phyloP scores from a whole-genome alignment of 495 filamentous ascomycete species.

The Xylaria intraflava region DNA sequence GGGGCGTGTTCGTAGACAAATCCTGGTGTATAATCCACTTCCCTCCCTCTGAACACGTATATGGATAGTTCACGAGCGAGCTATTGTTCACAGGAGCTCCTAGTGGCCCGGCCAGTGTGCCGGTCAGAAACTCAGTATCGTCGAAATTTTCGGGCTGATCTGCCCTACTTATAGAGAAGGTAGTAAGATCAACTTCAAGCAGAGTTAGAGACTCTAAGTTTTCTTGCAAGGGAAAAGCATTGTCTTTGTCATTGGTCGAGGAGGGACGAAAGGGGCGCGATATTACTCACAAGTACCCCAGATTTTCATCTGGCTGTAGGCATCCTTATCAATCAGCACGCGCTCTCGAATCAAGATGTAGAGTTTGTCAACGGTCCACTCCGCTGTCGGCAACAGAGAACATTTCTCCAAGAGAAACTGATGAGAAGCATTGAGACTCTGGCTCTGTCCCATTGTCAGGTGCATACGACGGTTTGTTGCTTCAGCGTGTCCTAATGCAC shows the following conservation, averaged over 20 bases:
- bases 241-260: not conserved
- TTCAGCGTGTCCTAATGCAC: slow-evolving; percentile 15
- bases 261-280: slow-evolving; percentile 20
- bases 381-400: slow-evolving; percentile 26
- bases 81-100: not conserved
- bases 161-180: slow-evolving; percentile 2
- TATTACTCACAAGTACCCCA: slow-evolving; percentile 44
- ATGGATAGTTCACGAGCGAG: slow-evolving; percentile 9
- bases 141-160: not conserved
- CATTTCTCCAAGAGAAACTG: slow-evolving; percentile 42
- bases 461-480: slow-evolving; percentile 31
- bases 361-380: slow-evolving; percentile 39
- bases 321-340: slow-evolving; percentile 12
- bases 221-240: not conserved
- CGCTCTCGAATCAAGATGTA: slow-evolving; percentile 42
- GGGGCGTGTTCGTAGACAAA: not conserved
- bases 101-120: not conserved
- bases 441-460: slow-evolving; percentile 50
- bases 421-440: slow-evolving; percentile 30
- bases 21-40: slow-evolving; percentile 11
- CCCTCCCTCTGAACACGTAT: slow-evolving; percentile 9
- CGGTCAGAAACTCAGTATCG: not conserved
- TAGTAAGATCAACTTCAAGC: slow-evolving; percentile 3
- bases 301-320: slow-evolving; percentile 32
- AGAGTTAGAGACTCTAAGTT: not conserved